A percentile compares a stretch with the other conserved stretches of the same genome.
Conservation (phyloP, 129 eudicot genomes). For the Tagetes patula region DNA sequence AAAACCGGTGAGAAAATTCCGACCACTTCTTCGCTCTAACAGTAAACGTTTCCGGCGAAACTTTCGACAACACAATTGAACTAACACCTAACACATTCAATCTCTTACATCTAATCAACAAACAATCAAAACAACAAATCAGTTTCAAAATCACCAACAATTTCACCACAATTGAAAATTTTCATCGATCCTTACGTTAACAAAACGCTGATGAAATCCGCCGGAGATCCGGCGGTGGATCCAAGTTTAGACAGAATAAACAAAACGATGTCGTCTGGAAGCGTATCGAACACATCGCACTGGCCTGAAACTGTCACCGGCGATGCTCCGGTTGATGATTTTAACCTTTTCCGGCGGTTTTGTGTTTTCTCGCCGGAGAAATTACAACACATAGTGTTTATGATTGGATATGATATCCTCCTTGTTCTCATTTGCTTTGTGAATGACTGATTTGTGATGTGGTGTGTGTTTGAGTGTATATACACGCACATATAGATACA, state of each 20-base stretch:
- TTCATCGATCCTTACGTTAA: slow-evolving; percentile 49
- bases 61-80: slow-evolving; percentile 66
- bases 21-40: slow-evolving; percentile 69
- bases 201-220: slow-evolving; percentile 69
- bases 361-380: slow-evolving; percentile 20
- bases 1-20: slow-evolving; percentile 76
- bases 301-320: slow-evolving; percentile 28
- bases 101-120: slow-evolving; percentile 68
- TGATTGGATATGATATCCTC: slow-evolving; percentile 49
- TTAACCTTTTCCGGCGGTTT: slow-evolving; percentile 32
- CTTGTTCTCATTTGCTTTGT: slow-evolving; percentile 63
- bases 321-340: slow-evolving; percentile 21
- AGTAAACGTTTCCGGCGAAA: slow-evolving; percentile 46
- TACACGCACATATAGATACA: slow-evolving; percentile 15
- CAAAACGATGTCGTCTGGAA: slow-evolving; percentile 81
- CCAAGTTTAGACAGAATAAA: slow-evolving; percentile 68
- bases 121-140: slow-evolving; percentile 8
- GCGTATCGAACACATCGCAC: slow-evolving; percentile 54
- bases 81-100: slow-evolving; percentile 57
- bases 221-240: slow-evolving; percentile 55
- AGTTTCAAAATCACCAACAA: slow-evolving; percentile 19
- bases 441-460: not conserved
- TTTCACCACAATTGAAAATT: not conserved
- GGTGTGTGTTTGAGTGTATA: not conserved
- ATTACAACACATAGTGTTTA: slow-evolving; percentile 32